Evolutionary conservation across 2,329 filamentous ascomycete genomes (phyloP).

Genomic region (Colletotrichum tabaci): DNA sequence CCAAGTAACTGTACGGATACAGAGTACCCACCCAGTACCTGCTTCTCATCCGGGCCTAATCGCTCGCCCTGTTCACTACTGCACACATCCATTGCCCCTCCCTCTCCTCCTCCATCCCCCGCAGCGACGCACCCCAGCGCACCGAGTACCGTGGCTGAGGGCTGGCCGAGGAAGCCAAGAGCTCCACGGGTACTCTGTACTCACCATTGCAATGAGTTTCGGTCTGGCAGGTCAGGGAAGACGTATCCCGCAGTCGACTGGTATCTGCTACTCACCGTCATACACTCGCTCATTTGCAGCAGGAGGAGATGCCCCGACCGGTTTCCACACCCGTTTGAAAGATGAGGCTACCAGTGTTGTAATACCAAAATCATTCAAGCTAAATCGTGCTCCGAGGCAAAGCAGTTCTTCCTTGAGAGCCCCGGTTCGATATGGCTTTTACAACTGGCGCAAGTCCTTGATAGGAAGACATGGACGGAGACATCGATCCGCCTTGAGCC

Average conservation of each 20-base stretch:
- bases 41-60: background rate
- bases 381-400: slow-evolving; percentile 1
- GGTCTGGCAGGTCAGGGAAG: background rate
- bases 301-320: background rate
- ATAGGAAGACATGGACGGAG: too few species aligned
- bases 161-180: slow-evolving; percentile 4
- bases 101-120: background rate
- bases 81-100: slow-evolving; percentile 1
- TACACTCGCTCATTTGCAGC: background rate
- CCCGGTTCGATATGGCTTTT: background rate
- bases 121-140: background rate
- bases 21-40: slow-evolving; percentile 10
- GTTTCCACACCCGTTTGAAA: background rate
- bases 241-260: background rate
- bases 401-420: background rate
- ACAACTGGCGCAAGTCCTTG: background rate
- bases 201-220: background rate
- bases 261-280: background rate
- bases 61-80: slow-evolving; percentile 1
- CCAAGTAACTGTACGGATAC: background rate
- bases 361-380: slow-evolving; percentile 1
- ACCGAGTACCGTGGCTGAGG: slow-evolving; percentile 12
- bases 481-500: background rate
- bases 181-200: background rate
- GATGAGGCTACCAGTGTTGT: slow-evolving; percentile 6